A percentile compares a stretch with the other conserved stretches of the same genome.
Evolutionary conservation across 2,329 filamentous ascomycete genomes (phyloP).

Genomic region (Aspergillus piperis): DNA sequence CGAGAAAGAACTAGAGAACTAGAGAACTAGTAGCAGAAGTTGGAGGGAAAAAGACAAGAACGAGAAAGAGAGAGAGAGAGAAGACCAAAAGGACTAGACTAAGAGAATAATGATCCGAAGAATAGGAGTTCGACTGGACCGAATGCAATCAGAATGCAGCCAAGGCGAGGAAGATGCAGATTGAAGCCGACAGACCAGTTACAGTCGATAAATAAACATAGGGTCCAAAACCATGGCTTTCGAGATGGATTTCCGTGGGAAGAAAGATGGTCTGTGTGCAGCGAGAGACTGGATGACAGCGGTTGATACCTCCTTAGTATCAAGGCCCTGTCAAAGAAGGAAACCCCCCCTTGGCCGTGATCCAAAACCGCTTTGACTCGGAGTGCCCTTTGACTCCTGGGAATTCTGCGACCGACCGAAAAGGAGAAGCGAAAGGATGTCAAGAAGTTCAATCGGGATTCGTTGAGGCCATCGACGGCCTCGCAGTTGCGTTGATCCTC

Average conservation of each 20-base stretch:
- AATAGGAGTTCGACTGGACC: background rate
- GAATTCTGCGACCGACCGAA: background rate
- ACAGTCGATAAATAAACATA: conserved; percentile 10
- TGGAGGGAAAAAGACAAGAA: background rate
- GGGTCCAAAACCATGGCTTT: background rate
- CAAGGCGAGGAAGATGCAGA: conserved; percentile 1
- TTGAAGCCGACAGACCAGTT: background rate
- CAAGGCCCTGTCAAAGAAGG: background rate
- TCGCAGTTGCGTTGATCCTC: background rate
- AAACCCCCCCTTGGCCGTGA: background rate
- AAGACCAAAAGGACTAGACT: background rate
- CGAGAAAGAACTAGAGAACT: background rate
- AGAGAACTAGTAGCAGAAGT: background rate
- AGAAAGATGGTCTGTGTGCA: background rate
- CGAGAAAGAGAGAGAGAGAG: too few species aligned
- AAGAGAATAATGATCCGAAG: background rate
- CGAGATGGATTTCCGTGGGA: background rate
- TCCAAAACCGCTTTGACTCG: background rate
- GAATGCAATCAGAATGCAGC: conserved; percentile 4
- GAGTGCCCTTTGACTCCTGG: background rate
- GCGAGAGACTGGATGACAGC: background rate
- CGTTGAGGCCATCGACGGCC: background rate
- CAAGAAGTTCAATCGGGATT: background rate
- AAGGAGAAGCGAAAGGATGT: background rate
- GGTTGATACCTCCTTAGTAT: too few species aligned